Base-by-base conservation (phyloP, 140 eudicot species). In the Anethum foeniculum region DNA sequence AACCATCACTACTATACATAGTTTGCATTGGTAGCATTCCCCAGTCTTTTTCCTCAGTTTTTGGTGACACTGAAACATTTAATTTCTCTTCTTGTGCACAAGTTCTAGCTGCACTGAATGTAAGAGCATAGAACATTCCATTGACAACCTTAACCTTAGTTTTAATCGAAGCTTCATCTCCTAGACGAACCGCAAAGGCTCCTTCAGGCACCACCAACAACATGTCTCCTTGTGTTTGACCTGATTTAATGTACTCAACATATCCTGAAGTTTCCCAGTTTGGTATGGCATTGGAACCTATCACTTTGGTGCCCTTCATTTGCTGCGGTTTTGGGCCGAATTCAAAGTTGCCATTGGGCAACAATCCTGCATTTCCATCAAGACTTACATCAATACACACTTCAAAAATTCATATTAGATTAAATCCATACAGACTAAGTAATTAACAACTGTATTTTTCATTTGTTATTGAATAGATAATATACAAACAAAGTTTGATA, bases 1-100 rank as follows among this genome's bases (percentile, higher is more conserved):
- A 95, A 48, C 99, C 99, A 52, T 89, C 84, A 76, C 96, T 90
- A 52, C 97, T 93, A 60, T 95, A 95, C 89, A 91, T 84, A 14
- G 99, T 95, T 67, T 95, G 99, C 69, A 93, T 86, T 5, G 99
- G 99, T 78, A 95, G 77, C 52, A 95, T 82, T 18, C 97, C 99
- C 89, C 85, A 86, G 43, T 92, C 92, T 1, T 84, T 80, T 23
- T 89, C 74, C 85, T 88, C 97, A 0, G 84, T 77, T 19, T 84
- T 92, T 1, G 97, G 99, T 2, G 90, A 80, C 77, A 95, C 91
- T 0, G 98, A 91, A 4, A 93, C 89, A 19, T 93, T 95, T 67
- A 95, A 72, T 39, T 71, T 85, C 87, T 93, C 99, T 52, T 91
- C 97, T 72, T 95, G 98, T 30, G 91, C 96, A 62, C 99, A 95